Conservation (phyloP, 2,329 filamentous ascomycete genomes). For the Xylaria sp. region DNA sequence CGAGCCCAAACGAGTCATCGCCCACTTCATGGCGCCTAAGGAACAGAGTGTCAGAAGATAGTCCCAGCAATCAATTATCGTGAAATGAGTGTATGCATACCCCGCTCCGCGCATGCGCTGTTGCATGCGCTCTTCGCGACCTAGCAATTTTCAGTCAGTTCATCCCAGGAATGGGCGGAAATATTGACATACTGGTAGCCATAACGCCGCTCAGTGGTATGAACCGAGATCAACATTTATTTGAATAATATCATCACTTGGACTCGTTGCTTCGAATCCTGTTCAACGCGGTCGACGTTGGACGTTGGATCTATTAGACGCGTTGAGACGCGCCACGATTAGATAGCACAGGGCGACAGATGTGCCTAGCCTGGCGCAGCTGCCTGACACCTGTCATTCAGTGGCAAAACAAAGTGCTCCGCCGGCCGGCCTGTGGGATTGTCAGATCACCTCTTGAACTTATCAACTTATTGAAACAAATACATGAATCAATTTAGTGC, state of each 20-base stretch:
- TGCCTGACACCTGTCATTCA: too few relatives aligned
- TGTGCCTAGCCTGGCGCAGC: too few relatives aligned
- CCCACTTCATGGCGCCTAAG: slow-evolving; percentile 58
- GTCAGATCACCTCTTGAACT: too few relatives aligned
- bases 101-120: slow-evolving; percentile 67
- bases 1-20: slow-evolving; percentile 62
- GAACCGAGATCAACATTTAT: not conserved
- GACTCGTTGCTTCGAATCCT: not conserved
- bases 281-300: not conserved
- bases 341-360: too few relatives aligned
- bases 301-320: slow-evolving; percentile 5
- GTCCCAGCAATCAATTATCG: not conserved
- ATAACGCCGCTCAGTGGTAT: slow-evolving; percentile 23
- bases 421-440: too few relatives aligned
- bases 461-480: too few relatives aligned
- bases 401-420: too few relatives aligned
- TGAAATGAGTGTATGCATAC: slow-evolving; percentile 44
- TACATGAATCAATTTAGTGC: too few relatives aligned
- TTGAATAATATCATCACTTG: not conserved
- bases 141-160: slow-evolving; percentile 36
- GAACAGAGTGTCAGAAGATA: slow-evolving; percentile 12
- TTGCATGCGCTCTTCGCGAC: slow-evolving; percentile 64
- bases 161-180: not conserved
- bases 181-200: slow-evolving; percentile 38
- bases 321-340: slow-evolving; percentile 23